These are phyloP conservation scores for Iris macrosiphon DNA, from an alignment of 106 monocot genomes.

Conservation along the genomic window DNA sequence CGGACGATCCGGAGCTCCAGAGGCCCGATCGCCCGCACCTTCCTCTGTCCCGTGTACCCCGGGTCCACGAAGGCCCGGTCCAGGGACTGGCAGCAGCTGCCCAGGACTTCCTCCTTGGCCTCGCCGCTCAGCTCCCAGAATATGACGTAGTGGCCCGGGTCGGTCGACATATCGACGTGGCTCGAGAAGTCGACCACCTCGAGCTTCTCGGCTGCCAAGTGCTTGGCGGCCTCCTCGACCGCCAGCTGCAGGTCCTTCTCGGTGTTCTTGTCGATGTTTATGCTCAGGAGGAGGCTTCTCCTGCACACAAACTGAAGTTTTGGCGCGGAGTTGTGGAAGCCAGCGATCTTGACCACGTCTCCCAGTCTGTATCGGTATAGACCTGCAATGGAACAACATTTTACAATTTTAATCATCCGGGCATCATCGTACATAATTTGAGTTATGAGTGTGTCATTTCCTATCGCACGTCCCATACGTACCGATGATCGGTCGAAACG, in stretches of 20 bases:
- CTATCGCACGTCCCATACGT: too few species aligned
- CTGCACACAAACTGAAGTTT: slow-evolving; percentile 68
- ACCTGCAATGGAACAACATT: too few species aligned
- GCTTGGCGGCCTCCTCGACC: slow-evolving; percentile 53
- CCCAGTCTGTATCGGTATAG: slow-evolving; percentile 77
- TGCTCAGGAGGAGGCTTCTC: slow-evolving; percentile 46
- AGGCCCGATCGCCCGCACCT: slow-evolving; percentile 34
- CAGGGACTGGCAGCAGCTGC: slow-evolving; percentile 46
- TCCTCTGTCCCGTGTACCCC: slow-evolving; percentile 62
- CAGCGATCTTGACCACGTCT: slow-evolving; percentile 62
- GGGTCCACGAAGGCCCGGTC: slow-evolving; percentile 67
- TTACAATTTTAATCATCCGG: too few species aligned
- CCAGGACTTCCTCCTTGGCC: slow-evolving; percentile 39
- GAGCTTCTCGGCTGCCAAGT: slow-evolving; percentile 63
- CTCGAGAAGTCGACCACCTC: slow-evolving; percentile 87
- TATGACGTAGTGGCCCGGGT: slow-evolving; percentile 87
- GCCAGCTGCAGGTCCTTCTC: slow-evolving; percentile 85
- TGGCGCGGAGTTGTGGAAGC: slow-evolving; percentile 77
- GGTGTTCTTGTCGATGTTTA: slow-evolving; percentile 96
- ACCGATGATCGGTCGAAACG: too few species aligned
- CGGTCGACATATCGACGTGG: slow-evolving; percentile 44
- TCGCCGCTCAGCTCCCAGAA: slow-evolving; percentile 75
- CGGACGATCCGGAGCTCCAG: slow-evolving; percentile 62
- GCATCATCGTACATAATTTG: too few species aligned
- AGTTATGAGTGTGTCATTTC: too few species aligned